A percentile compares a stretch with the other conserved stretches of the same genome.
Conservation (phyloP, 1,284 basidiomycete species). For the Ceratobasidium papillatum region DNA sequence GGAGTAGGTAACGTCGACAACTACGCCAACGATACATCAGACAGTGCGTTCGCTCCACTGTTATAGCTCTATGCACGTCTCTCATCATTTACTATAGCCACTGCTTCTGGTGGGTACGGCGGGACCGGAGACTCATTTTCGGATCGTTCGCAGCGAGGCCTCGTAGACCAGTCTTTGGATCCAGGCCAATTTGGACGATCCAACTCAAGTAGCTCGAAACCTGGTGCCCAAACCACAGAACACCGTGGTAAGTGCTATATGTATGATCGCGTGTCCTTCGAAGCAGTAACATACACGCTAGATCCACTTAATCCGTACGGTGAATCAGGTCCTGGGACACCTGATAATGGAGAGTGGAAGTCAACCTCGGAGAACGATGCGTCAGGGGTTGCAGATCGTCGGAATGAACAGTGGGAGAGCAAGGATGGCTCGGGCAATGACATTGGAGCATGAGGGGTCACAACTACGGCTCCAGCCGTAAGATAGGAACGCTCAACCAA, state of each 20-base stretch:
- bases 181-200: conserved; percentile 30
- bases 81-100: conserved; percentile 3
- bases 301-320: conserved; percentile 38
- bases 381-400: conserved; percentile 34
- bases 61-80: background rate
- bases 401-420: conserved; percentile 35
- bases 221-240: conserved; percentile 4
- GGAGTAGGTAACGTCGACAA: conserved; percentile 27
- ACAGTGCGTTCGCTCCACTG: conserved; percentile 3
- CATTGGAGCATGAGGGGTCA: conserved; percentile 22
- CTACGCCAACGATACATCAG: conserved; percentile 11
- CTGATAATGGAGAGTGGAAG: conserved; percentile 38
- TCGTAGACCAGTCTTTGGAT: conserved; percentile 33
- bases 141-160: conserved; percentile 36
- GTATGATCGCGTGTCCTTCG: background rate
- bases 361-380: conserved; percentile 20
- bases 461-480: background rate
- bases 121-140: conserved; percentile 29
- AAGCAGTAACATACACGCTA: background rate
- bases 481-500: too few species aligned
- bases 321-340: conserved; percentile 39
- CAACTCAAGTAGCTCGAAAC: conserved; percentile 11
- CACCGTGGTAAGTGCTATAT: conserved; percentile 15
- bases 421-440: conserved; percentile 22
- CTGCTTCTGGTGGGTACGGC: conserved; percentile 19